Evolutionary conservation across 2,329 filamentous ascomycete genomes (phyloP), one percentile per base, ranked within the genome.

Genomic region (Akanthomyces muscarius): DNA sequence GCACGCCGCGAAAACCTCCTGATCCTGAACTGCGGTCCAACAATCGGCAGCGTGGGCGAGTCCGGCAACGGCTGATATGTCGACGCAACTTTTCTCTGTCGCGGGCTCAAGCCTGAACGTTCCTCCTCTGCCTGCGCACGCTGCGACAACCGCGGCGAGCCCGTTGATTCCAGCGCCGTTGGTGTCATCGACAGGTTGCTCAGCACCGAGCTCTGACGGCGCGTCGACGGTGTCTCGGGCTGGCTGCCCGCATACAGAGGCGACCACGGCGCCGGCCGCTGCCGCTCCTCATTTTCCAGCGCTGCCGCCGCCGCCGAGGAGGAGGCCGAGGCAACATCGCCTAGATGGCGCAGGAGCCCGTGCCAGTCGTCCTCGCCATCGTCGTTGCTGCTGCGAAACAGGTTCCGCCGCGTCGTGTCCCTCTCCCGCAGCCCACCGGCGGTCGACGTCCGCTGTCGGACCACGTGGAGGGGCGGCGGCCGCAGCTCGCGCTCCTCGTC

Each of bases 31-130:
- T 54, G 51, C 42, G 50, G 59, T 21, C 51, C 59, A 16, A 61
- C 50, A 11, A 13, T 25, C 25, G 61, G 61, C 38, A 63, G 47
- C 28, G 61, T 63, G 13, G 61, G 61, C 21, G 61, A 63, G 18
- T 63, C 61, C 2, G 61, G 61, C 25, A 63, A 10, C n/a, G 54
- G 53, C 14, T 52, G 30, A 13, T 63, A 16, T 36, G 45, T 58
- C 38, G 47, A 44, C 4, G 36, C 61, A 4, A 25, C 36, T 47
- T 57, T 42, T 23, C 54, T 47, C 36, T 51, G 61, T 25, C 52
- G 44, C 4, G 61, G 45, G 14, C 53, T 63, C 10, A 45, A 30
- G 4, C 53, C 61, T 14, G 53, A 62, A 28, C 41, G 51, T 18
- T 55, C 48, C 16, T 53, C 57, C 5, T 45, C 33, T 16, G 23